phyloP scores from a whole-genome alignment of 768 basidiomycete species.

The Plicaturopsis crispa region DNA sequence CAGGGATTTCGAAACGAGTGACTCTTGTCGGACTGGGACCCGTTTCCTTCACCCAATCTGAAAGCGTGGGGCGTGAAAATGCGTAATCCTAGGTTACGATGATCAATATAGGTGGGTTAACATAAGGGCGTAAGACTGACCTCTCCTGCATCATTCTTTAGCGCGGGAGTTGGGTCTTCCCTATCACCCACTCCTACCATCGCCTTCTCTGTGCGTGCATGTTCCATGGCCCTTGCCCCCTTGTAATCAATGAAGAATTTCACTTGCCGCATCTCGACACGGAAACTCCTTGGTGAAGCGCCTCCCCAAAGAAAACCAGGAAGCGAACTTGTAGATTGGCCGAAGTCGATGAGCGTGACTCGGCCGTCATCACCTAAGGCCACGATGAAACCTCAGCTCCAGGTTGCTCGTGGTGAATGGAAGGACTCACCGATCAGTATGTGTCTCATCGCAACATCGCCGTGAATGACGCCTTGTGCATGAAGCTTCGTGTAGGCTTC shows the following conservation, averaged over 20 bases:
- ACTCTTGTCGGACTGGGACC: no score
- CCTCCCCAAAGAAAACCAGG: constrained; percentile 4
- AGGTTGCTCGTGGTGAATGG: constrained; percentile 1
- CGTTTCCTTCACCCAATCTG: constrained; percentile 5
- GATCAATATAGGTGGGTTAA: no score
- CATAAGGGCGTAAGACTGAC: no score
- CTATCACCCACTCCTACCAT: no score
- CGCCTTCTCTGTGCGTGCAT: no score
- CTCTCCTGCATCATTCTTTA: no score
- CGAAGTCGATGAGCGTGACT: constrained; percentile 14
- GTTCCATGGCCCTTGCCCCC: no score
- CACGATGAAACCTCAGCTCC: background rate
- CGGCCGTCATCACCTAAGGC: constrained; percentile 7
- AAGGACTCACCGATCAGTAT: constrained; percentile 14
- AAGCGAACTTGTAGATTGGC: constrained; percentile 5
- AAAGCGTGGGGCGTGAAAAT: no score
- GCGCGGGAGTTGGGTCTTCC: no score
- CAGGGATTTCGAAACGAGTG: no score
- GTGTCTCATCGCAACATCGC: constrained; percentile 9
- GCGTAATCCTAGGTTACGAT: no score
- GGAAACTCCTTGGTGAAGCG: background rate
- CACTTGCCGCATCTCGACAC: constrained; percentile 15
- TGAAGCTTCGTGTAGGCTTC: constrained; percentile 14
- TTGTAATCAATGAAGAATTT: constrained; percentile 15
- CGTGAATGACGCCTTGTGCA: constrained; percentile 14